Evolutionary conservation across 2,329 filamentous ascomycete genomes (phyloP).

Genomic region (Alternaria novae-zelandiae): DNA sequence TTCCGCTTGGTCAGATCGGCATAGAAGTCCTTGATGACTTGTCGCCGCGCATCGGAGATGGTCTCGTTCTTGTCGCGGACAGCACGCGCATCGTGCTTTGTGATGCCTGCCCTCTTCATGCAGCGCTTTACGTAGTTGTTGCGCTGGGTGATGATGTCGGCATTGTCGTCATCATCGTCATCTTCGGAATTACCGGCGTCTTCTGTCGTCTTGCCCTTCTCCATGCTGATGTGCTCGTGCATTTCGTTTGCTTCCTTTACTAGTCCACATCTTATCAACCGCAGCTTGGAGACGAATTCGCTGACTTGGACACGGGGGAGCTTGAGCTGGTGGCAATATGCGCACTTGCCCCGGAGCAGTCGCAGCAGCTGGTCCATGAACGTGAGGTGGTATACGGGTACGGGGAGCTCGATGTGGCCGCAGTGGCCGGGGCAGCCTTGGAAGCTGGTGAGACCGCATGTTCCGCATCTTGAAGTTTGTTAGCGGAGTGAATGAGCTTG

Average conservation of each 20-base stretch:
- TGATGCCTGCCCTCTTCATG: conserved; percentile 65
- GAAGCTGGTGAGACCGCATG: conserved; percentile 82
- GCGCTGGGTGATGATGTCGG: conserved; percentile 63
- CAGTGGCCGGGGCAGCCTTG: conserved; percentile 85
- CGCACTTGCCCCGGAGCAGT: conserved; percentile 83
- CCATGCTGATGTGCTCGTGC: conserved; percentile 54
- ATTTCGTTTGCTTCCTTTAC: conserved; percentile 68
- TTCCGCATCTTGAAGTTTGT: conserved; percentile 73
- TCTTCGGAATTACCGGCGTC: conserved; percentile 64
- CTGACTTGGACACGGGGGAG: conserved; percentile 79
- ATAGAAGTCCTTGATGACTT: conserved; percentile 82
- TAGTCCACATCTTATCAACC: conserved; percentile 83
- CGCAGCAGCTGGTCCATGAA: conserved; percentile 93
- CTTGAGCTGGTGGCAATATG: conserved; percentile 88
- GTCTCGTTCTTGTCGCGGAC: conserved; percentile 78
- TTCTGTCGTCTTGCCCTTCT: conserved; percentile 47
- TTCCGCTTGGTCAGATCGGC: conserved; percentile 72
- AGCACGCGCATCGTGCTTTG: conserved; percentile 53
- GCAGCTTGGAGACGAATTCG: conserved; percentile 81
- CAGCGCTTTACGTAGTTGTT: conserved; percentile 75
- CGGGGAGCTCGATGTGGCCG: conserved; percentile 93
- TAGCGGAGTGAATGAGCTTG: conserved; percentile 5
- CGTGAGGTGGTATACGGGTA: conserved; percentile 93
- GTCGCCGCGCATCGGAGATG: conserved; percentile 75
- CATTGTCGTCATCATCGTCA: conserved; percentile 69